phyloP scores from a whole-genome alignment of 495 filamentous ascomycete species.

The Penicillium cinerascens region DNA sequence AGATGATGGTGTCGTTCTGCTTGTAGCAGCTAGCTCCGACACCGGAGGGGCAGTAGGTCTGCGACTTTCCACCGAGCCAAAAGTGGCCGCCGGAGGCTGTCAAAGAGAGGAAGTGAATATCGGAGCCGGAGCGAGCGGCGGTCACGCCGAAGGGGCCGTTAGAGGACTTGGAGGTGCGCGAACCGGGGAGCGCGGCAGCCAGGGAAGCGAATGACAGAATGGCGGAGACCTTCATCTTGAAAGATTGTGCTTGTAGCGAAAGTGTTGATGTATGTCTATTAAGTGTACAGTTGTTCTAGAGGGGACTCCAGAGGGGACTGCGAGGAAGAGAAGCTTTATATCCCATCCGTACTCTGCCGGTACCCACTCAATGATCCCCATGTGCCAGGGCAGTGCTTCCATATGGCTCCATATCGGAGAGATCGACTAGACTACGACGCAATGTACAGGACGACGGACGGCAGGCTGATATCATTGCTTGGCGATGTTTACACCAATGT shows the following conservation, averaged over 20 bases:
- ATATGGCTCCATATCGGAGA: not conserved
- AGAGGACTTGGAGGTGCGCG: constrained; percentile 7
- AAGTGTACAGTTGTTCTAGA: not conserved
- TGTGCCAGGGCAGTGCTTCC: not conserved
- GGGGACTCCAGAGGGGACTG: not conserved
- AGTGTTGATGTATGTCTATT: not conserved
- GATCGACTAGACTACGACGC: constrained; percentile 13
- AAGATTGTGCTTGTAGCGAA: not conserved
- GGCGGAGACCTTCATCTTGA: constrained; percentile 29
- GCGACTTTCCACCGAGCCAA: constrained; percentile 31
- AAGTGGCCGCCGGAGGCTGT: constrained; percentile 31
- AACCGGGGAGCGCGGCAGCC: constrained; percentile 21
- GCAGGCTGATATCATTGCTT: constrained; percentile 11
- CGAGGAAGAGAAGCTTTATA: not conserved
- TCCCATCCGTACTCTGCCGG: not conserved
- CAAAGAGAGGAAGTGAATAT: constrained; percentile 31
- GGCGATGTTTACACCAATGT: not conserved
- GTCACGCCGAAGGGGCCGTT: constrained; percentile 24
- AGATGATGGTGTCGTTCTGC: constrained; percentile 31
- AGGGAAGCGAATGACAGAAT: constrained; percentile 22
- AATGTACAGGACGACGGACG: constrained; percentile 5
- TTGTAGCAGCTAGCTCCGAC: constrained; percentile 19
- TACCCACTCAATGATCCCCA: constrained; percentile 3
- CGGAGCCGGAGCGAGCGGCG: constrained; percentile 33
- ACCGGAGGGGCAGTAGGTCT: constrained; percentile 28